A percentile compares a stretch with the other conserved stretches of the same genome.
These are phyloP conservation scores for Fomitopsis betulina DNA, from an alignment of 1,284 basidiomycete genomes.

Conservation along the genomic window DNA sequence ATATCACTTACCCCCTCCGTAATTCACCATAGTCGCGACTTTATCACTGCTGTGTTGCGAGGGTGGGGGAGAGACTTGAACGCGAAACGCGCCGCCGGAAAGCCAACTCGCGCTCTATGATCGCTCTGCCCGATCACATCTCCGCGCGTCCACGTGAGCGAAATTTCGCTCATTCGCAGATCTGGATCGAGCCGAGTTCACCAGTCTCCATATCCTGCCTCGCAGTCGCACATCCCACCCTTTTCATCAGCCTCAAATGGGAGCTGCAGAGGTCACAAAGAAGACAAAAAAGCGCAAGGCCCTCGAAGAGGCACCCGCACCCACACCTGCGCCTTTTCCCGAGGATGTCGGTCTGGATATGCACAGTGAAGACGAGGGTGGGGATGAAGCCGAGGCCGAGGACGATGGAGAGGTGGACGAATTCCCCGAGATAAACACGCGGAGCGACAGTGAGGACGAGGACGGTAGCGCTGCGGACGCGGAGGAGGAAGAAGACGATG, in stretches of 20 bases:
- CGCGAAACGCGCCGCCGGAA: slow-evolving; percentile 1
- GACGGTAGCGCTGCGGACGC: slow-evolving; percentile 15
- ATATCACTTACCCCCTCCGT: slow-evolving; percentile 60
- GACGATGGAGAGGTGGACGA: slow-evolving; percentile 42
- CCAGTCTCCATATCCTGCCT: background rate
- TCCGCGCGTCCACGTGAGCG: background rate
- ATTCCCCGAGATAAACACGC: slow-evolving; percentile 53
- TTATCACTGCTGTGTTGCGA: background rate
- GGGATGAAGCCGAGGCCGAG: slow-evolving; percentile 41
- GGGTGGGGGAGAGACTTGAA: slow-evolving; percentile 24
- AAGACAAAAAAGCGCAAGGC: slow-evolving; percentile 57
- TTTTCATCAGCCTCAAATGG: slow-evolving; percentile 19
- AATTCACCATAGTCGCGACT: slow-evolving; percentile 53
- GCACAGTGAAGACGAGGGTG: slow-evolving; percentile 53
- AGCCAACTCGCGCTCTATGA: slow-evolving; percentile 2
- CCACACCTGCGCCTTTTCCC: slow-evolving; percentile 27
- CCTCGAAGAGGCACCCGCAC: slow-evolving; percentile 16
- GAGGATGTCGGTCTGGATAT: slow-evolving; percentile 54
- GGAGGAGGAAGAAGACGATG: slow-evolving; percentile 39
- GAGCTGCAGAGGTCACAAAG: slow-evolving; percentile 32
- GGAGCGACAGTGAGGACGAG: slow-evolving; percentile 44
- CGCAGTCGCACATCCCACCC: background rate
- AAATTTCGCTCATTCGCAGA: slow-evolving; percentile 8
- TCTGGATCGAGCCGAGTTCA: background rate
- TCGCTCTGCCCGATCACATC: background rate